Conservation (phyloP, 495 filamentous ascomycete species). For the Margaritispora aquatica region DNA sequence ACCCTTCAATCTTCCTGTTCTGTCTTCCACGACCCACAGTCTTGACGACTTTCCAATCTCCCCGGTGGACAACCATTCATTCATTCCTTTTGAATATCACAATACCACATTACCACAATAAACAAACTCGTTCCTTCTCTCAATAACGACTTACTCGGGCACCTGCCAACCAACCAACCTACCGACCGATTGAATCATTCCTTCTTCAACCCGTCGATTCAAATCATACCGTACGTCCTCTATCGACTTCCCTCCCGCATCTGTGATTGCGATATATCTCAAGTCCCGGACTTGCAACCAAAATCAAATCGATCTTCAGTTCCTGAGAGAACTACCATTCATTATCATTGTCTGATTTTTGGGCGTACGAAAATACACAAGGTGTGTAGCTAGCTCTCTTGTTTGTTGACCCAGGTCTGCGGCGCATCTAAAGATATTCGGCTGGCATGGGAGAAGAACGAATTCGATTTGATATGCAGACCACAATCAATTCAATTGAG, state of each 20-base stretch:
- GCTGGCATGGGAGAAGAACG: too few species aligned
- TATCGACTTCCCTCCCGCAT: neutral
- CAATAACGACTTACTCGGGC: neutral
- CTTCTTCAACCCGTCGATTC: neutral
- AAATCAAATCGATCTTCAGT: neutral
- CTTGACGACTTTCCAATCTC: constrained; percentile 8
- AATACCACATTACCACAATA: too few species aligned
- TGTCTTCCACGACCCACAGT: constrained; percentile 7
- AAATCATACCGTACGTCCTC: too few species aligned
- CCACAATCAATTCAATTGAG: neutral
- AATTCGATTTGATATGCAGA: neutral
- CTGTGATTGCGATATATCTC: neutral
- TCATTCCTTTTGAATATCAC: neutral
- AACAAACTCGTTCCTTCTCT: neutral
- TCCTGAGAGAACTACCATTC: constrained; percentile 3
- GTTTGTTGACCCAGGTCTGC: neutral
- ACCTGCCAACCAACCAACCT: too few species aligned
- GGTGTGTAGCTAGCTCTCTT: neutral
- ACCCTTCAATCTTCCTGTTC: neutral
- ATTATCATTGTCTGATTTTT: constrained; percentile 3
- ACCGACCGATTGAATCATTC: constrained; percentile 5
- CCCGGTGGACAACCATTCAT: constrained; percentile 2
- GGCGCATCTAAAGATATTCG: too few species aligned
- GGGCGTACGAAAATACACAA: neutral
- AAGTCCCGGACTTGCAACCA: neutral